Evolutionary conservation across 2,329 filamentous ascomycete genomes (phyloP).

Genomic region (Aspergillus texensis): DNA sequence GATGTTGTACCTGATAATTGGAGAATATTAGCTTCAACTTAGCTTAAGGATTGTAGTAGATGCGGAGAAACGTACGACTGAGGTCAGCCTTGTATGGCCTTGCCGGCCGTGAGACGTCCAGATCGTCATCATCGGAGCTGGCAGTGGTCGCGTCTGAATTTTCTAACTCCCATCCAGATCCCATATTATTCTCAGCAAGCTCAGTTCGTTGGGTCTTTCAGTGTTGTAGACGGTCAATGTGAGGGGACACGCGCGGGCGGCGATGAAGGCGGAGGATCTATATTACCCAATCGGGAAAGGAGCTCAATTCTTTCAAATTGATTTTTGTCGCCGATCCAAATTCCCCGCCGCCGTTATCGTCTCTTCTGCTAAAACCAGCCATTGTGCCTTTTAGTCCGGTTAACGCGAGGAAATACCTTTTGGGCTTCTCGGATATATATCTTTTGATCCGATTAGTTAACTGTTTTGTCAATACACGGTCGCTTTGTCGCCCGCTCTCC

Average conservation of each 20-base stretch:
- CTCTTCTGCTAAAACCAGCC: neutral
- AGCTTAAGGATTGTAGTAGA: neutral
- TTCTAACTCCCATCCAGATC: conserved; percentile 27
- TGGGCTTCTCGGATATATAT: neutral
- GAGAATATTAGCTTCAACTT: conserved; percentile 20
- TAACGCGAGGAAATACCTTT: neutral
- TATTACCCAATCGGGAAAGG: conserved; percentile 9
- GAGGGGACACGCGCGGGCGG: neutral
- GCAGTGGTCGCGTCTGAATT: conserved; percentile 30
- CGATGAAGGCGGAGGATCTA: conserved; percentile 21
- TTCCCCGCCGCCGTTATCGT: neutral
- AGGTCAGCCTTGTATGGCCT: conserved; percentile 11
- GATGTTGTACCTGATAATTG: conserved; percentile 7
- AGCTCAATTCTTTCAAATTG: conserved; percentile 10
- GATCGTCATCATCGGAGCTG: conserved; percentile 44
- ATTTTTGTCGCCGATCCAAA: conserved; percentile 10
- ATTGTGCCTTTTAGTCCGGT: neutral
- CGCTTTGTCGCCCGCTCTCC: neutral
- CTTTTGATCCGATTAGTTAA: neutral
- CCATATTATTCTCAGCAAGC: conserved; percentile 26
- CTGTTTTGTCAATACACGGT: neutral
- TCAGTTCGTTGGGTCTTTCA: neutral
- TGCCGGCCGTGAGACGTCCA: conserved; percentile 41
- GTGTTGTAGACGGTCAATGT: neutral
- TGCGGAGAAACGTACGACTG: conserved; percentile 15